Evolutionary conservation across 2,329 filamentous ascomycete genomes (phyloP), one percentile per base, ranked within the genome.

Genomic region (Aspergillus awamori): DNA sequence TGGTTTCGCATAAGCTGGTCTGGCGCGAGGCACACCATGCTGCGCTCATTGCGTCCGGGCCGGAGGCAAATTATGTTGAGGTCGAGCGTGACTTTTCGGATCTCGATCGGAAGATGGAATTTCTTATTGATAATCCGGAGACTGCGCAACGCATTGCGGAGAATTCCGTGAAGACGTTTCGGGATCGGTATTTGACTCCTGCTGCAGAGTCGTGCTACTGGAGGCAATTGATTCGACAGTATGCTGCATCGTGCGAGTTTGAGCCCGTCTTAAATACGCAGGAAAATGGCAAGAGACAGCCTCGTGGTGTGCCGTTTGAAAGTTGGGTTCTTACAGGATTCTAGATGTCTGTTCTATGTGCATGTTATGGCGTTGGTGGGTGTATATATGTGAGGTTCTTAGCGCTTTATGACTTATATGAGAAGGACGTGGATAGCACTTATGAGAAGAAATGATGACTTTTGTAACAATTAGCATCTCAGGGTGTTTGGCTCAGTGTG

Each of bases 171-270:
- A 68, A 68, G 45, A 79, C 77, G 15, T 84, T 85, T 65, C 77
- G 83, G 2, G 82, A 85, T 65, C 72, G 81, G 3, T 85, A 85
- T 66, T 71, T 85, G 30, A 85, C 83, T 1, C 82, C 82, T 1
- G 82, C 83, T 3, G 83, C 83, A 1, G 81, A 85, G 69, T 78
- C 80, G 2, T 86, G 83, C 63, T 86, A 86, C 64, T 86, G 83
- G 83, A 76, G 83, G 10, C 75, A 79, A 49, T 66, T 84, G 60
- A 73, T 84, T 28, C 66, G 71, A 28, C 66, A 67, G 57, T 79
- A 77, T 67, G 75, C 71, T 7, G 67, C 71, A 8, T 71, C 71
- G 8, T 78, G 78, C 41, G 78, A 77, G 48, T 80, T 80, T 61
- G 74, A 78, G 67, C 74, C 79, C 2, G 67, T 76, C 11, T 64